Base-by-base conservation (phyloP, 805 yeast species). In the Candida ovalis region DNA sequence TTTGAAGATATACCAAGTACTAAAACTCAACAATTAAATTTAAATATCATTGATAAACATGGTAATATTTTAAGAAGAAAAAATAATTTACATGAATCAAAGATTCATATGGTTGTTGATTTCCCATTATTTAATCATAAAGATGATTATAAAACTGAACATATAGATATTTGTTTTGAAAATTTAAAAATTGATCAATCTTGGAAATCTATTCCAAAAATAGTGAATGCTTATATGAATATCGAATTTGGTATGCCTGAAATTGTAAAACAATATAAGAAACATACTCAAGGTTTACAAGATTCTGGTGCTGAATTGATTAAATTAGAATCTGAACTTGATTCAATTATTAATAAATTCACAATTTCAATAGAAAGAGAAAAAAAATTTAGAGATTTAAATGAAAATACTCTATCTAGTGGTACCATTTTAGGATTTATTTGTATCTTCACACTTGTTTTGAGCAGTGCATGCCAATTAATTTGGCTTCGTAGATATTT, bases 111-210 rank as follows among this genome's bases (percentile, higher is more conserved):
- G 45, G 60, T 57, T 3, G 45, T 63, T 5, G 59, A 61, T 43
- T 56, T 54, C 32, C 64, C 66, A 3, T 32, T 59, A 6, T 38
- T 27, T 23, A 46, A 50, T n/a, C 45, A 49, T 40, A 42, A 43
- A 28, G 51, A 53, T 8, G 53, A 49, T 22, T 55, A 49, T 41
- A 41, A 41, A 2, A 24, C 48, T 1, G 60, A 62, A 28, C 59
- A 58, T 43, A 38, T 64, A 18, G 67, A 62, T 47, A 39, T 66
- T 21, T 66, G 70, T 45, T 65, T 65, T 45, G 70, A 66, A 42
- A 66, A 61, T 40, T 41, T 54, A 17, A 58, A 57, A 45, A 38
- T 55, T 30, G 66, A 66, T 47, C 57, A 56, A 41, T 63, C 68
- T 2, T 64, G 68, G 68, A 61, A 47, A 42, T 47, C 59, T 1